Evolutionary conservation across 2,329 filamentous ascomycete species (phyloP), one percentile per base, ranked within the genome.

Genomic region (Rhynchosporium secalis): DNA sequence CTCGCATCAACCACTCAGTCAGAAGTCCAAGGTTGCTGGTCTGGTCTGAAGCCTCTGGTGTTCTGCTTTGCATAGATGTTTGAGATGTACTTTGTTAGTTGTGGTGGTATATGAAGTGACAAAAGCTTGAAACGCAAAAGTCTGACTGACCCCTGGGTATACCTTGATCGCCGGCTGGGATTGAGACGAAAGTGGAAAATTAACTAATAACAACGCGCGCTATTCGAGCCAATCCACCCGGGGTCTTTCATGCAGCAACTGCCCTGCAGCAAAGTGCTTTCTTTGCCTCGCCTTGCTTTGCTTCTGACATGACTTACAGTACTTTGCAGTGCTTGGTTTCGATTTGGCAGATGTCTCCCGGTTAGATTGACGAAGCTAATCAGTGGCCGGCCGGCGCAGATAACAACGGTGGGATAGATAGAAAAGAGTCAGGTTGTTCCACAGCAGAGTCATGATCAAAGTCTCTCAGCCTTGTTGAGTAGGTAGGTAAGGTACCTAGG

Each of bases 101-200:
- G 20, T 20, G 36, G 26, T 20, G 46, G 38, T 28, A 20, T 51
- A 1, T 51, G 56, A 59, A 41, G 26, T 43, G 56, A 52, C 26
- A 31, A 28, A 52, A 41, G 48, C 38, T 56, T 67, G 65, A 61
- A 71, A 62, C 61, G 71, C 67, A 65, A 61, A 36, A 36, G 33
- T 10, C 33, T 10, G 31, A 61, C 51, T 10, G 31, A 61, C 51
- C 40, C 61, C 55, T 59, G 40, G 33, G 26, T 29, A 60, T 58
- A 52, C 65, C 56, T 38, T 65, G 65, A 66, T 65, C 58, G 57
- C 46, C 65, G 43, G 38, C 65, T 46, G 41, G 62, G 65, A 56
- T 66, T 64, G 60, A 49, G 61, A 65, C 63, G 51, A 58, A 56
- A 36, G 40, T 33, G 33, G 33, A 36, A 10, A 36, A 36, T 36